A percentile compares a stretch with the other conserved stretches of the same genome.
These are phyloP conservation scores for Fonsecaea nubica DNA, from an alignment of 2,329 filamentous ascomycete species.

Conservation along the genomic window DNA sequence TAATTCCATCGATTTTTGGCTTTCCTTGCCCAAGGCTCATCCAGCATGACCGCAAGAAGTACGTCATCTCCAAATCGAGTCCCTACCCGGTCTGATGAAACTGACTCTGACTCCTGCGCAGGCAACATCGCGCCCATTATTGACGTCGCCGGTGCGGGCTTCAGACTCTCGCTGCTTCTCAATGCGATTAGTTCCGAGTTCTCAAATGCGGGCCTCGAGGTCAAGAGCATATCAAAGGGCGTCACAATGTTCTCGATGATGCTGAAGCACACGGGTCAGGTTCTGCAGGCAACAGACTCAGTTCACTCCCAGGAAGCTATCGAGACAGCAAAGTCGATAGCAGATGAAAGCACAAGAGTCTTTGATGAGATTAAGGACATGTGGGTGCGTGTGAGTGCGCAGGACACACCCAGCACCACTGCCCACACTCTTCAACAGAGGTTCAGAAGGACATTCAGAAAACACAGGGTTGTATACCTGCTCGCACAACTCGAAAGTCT, in stretches of 20 bases:
- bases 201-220: slow-evolving; percentile 48
- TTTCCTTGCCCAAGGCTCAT: neutral
- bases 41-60: slow-evolving; percentile 34
- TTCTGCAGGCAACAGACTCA: slow-evolving; percentile 44
- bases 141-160: slow-evolving; percentile 44
- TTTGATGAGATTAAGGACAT: slow-evolving; percentile 53
- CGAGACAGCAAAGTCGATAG: slow-evolving; percentile 48
- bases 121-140: slow-evolving; percentile 41
- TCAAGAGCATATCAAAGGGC: slow-evolving; percentile 51
- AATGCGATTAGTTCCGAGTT: slow-evolving; percentile 53
- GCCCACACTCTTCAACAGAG: slow-evolving; percentile 45
- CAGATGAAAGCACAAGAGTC: slow-evolving; percentile 47
- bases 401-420: slow-evolving; percentile 36
- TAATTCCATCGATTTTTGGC: neutral
- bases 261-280: slow-evolving; percentile 49
- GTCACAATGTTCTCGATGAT: slow-evolving; percentile 50
- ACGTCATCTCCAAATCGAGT: slow-evolving; percentile 5
- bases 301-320: slow-evolving; percentile 45
- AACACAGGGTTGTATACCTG: slow-evolving; percentile 51
- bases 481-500: slow-evolving; percentile 51
- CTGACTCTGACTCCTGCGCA: slow-evolving; percentile 23
- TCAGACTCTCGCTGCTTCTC: slow-evolving; percentile 50
- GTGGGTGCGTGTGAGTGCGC: slow-evolving; percentile 44
- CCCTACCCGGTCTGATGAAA: neutral
- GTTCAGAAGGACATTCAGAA: slow-evolving; percentile 51